Percentiles rank a stretch among this genome's conserved stretches.
Evolutionary conservation across 371 early-diverging fungal species (phyloP).

Genomic region (Nosema granulosis): DNA sequence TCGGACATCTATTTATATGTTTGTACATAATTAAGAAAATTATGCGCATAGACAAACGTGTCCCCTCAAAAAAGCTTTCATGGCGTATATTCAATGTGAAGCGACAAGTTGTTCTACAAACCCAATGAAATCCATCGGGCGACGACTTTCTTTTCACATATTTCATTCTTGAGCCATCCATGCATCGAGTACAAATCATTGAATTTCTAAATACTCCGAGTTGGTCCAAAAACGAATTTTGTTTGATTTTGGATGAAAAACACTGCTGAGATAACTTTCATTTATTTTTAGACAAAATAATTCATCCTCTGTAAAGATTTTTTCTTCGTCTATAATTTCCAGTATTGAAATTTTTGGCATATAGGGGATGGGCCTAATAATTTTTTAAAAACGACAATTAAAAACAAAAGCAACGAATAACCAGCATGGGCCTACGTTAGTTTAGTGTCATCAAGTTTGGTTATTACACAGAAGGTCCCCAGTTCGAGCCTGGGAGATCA

Average conservation of each 20-base stretch:
- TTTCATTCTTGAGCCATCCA: background rate
- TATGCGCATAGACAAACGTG: background rate
- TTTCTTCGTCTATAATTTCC: background rate
- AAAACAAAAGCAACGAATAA: no score
- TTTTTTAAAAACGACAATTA: background rate
- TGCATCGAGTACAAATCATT: background rate
- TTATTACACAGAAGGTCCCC: conserved; percentile 80
- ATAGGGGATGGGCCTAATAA: background rate
- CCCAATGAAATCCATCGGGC: background rate
- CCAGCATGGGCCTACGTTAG: no score
- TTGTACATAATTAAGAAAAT: background rate
- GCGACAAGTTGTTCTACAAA: background rate
- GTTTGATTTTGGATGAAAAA: background rate
- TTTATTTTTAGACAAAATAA: background rate
- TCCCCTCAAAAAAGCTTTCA: background rate
- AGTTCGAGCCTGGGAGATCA: conserved; percentile 72
- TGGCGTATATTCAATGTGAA: background rate
- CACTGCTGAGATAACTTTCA: background rate
- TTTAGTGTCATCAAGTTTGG: conserved; percentile 83
- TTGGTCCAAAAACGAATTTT: background rate
- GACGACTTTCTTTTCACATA: background rate
- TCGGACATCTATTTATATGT: background rate
- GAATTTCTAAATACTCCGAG: background rate
- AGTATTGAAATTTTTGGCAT: background rate
- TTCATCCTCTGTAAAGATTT: background rate